Evolutionary conservation across 768 basidiomycete species (phyloP).

Genomic region (Xerocomellus intermedius): DNA sequence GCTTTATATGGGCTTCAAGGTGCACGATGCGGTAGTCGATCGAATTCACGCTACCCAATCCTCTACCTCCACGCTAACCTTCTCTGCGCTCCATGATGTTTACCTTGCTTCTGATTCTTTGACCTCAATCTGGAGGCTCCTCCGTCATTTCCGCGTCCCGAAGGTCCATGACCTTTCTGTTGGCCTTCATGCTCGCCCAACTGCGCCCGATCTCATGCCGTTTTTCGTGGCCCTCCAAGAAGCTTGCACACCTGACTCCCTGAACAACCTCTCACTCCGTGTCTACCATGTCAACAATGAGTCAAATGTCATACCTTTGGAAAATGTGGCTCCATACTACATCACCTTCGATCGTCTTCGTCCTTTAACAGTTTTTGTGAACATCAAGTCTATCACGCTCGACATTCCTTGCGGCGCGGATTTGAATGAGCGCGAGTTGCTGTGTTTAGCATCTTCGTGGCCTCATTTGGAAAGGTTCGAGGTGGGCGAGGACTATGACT

Average conservation of each 20-base stretch:
- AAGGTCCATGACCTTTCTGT: background rate
- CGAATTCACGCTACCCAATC: background rate
- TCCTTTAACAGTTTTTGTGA: conserved; percentile 3
- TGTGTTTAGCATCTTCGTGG: conserved; percentile 17
- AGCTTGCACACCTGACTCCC: background rate
- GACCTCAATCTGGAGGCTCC: background rate
- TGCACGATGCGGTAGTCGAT: background rate
- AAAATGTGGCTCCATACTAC: background rate
- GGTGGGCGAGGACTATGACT: background rate
- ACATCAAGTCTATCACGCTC: conserved; percentile 5
- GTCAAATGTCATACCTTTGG: background rate
- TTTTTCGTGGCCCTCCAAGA: conserved; percentile 4
- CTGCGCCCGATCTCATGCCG: background rate
- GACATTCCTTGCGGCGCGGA: background rate
- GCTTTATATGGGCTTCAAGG: background rate
- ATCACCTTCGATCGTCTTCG: conserved; percentile 1
- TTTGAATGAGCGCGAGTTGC: conserved; percentile 5
- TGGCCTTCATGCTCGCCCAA: background rate
- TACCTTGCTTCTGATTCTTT: background rate
- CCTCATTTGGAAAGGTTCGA: background rate
- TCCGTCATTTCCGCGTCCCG: background rate
- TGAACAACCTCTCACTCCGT: background rate
- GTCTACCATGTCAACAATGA: background rate
- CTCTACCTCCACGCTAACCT: background rate
- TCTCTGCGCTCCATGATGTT: background rate